These are phyloP conservation scores for Cladosporium phlei DNA, from an alignment of 2,329 filamentous ascomycete species.

Conservation along the genomic window DNA sequence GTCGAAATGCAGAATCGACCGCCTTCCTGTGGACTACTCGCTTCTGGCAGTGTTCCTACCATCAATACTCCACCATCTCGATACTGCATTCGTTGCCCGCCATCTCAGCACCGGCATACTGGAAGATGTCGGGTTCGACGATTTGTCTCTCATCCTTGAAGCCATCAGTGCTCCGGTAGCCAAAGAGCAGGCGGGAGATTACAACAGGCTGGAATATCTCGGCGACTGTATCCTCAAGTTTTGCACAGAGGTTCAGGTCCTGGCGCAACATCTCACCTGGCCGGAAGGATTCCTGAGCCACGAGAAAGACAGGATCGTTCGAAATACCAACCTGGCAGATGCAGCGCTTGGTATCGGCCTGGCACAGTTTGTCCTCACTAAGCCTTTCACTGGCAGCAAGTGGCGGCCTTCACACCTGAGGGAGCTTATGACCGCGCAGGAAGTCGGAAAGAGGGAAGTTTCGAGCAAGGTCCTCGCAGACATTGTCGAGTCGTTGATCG, in stretches of 20 bases:
- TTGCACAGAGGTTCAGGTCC: conserved; percentile 62
- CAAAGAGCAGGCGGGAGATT: conserved; percentile 56
- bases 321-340: conserved; percentile 67
- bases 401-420: conserved; percentile 65
- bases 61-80: conserved; percentile 65
- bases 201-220: conserved; percentile 80
- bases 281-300: conserved; percentile 72
- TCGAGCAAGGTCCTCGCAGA: conserved; percentile 82
- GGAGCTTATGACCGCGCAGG: conserved; percentile 33
- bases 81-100: conserved; percentile 59
- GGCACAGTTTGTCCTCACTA: conserved; percentile 67
- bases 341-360: conserved; percentile 61
- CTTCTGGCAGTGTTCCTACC: conserved; percentile 62
- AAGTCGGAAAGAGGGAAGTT: conserved; percentile 39
- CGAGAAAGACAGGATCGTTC: conserved; percentile 62
- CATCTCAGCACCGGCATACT: conserved; percentile 56
- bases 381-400: conserved; percentile 61
- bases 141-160: conserved; percentile 56
- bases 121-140: conserved; percentile 44
- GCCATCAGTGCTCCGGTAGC: conserved; percentile 67
- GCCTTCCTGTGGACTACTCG: conserved; percentile 43
- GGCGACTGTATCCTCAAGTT: conserved; percentile 82
- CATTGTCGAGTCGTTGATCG: conserved; percentile 79
- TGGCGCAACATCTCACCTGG: conserved; percentile 56
- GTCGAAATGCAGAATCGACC: conserved; percentile 44